These are phyloP conservation scores for Solanum dulcamara DNA, from an alignment of 257 asterid species.

Conservation along the genomic window DNA sequence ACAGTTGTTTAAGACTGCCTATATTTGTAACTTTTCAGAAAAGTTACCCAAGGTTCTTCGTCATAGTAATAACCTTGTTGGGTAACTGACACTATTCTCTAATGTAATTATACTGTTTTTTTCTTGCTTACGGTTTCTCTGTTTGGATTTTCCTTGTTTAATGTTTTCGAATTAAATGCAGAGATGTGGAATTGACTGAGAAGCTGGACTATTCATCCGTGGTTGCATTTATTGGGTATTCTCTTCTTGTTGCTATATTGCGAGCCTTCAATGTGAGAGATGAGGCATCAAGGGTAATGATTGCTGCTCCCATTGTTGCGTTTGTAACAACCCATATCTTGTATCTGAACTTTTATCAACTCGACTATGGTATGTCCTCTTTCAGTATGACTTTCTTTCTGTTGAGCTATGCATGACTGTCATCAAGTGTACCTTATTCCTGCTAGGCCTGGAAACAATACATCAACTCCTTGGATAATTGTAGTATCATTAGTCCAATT, in stretches of 20 bases:
- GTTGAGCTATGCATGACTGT: neutral
- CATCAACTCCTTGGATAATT: neutral
- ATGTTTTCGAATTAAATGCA: slow-evolving; percentile 15
- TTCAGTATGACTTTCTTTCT: neutral
- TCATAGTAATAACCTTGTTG: neutral
- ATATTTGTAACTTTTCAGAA: neutral
- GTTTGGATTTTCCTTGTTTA: neutral
- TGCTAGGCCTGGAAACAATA: neutral
- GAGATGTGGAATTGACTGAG: slow-evolving; percentile 71
- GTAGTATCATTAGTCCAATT: neutral
- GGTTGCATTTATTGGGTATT: slow-evolving; percentile 43
- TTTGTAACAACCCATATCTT: slow-evolving; percentile 41
- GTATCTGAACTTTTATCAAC: slow-evolving; percentile 39
- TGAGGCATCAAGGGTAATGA: slow-evolving; percentile 61
- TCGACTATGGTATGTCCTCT: slow-evolving; percentile 43
- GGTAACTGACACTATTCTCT: neutral
- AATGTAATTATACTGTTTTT: neutral
- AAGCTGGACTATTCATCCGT: slow-evolving; percentile 53
- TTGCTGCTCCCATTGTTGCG: slow-evolving; percentile 52
- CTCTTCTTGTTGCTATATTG: slow-evolving; percentile 34
- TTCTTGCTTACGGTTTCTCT: neutral
- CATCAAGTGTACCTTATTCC: neutral
- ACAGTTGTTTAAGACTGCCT: neutral
- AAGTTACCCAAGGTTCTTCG: neutral
- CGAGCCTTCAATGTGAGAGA: slow-evolving; percentile 32